Evolutionary conservation across 129 eudicot genomes (phyloP), one percentile per base, ranked within the genome.

Genomic region (Gnaphalium uliginosum): DNA sequence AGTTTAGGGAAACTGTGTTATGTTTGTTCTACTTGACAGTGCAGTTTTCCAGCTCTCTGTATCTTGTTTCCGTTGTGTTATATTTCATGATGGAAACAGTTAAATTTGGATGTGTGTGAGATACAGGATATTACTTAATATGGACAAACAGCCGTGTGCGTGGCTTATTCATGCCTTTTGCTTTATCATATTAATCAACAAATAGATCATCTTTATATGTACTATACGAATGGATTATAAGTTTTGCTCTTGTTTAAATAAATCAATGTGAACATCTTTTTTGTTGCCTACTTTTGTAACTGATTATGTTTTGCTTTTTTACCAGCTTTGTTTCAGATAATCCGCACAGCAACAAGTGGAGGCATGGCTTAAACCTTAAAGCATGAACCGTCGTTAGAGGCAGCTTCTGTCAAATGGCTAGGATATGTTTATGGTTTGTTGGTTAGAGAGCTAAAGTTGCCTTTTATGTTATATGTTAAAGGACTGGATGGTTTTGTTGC

Each of bases 281-380:
- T 56, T 22, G 3, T 30, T 30, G 32, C 17, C 17, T 46, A 5
- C 13, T 51, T 51, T 19, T 69, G 24, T 41, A 39, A 66, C 69
- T 58, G 71, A 73, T 71, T 51, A 19, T 50, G 32, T 18, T 51
- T 77, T 15, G 62, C n/a, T 41, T 46, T 53, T 32, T 23, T 81
- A 77, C 72, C 91, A 87, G 91, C 91, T 72, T 75, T 87, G 77
- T 81, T 87, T 39, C 92, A 87, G 87, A 87, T 87, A 46, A 87
- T 87, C 68, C 88, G 89, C 50, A 87, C 92, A 0, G 92, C 92
- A 63, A 84, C 87, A 35, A 87, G 87, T 76, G 88, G 92, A 82
- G 92, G 89, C 73, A 82, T 84, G 86, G 87, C 92, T 41, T 87
- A 74, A 84, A 64, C 33, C 71, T n/a, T n/a, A 25, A 62, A 71